Percentiles rank a stretch among this genome's conserved stretches.
These are phyloP conservation scores for Pyropia haitanensis DNA, from an alignment of 23 red algal genomes.

Conservation along the genomic window DNA sequence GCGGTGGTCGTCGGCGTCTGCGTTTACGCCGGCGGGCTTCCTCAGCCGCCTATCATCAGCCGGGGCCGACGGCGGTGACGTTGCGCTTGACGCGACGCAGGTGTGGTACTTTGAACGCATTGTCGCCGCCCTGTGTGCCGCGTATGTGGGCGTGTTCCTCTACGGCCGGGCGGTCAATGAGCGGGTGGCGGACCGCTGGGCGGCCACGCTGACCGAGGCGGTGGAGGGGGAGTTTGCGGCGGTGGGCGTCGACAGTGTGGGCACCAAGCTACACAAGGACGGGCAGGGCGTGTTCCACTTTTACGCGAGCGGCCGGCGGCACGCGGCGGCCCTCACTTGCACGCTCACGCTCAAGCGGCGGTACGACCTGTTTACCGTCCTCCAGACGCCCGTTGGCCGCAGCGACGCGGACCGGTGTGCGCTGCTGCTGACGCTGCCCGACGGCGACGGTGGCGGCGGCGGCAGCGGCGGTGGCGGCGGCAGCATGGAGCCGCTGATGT, in stretches of 20 bases:
- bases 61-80: too few relatives aligned
- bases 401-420: slow-evolving; percentile 23
- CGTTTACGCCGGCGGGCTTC: too few relatives aligned
- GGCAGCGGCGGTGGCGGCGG: too few relatives aligned
- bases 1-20: too few relatives aligned
- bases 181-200: slow-evolving; percentile 14
- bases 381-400: slow-evolving; percentile 4
- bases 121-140: slow-evolving; percentile 22
- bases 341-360: slow-evolving; percentile 31
- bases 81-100: too few relatives aligned
- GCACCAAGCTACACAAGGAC: slow-evolving; percentile 35
- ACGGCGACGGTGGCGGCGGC: slow-evolving; percentile 3
- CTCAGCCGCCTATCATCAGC: too few relatives aligned
- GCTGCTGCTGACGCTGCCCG: slow-evolving; percentile 41
- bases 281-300: slow-evolving; percentile 41
- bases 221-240: slow-evolving; percentile 31
- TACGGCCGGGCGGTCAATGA: slow-evolving; percentile 18
- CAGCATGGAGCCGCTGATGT: slow-evolving; percentile 37
- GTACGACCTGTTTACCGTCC: slow-evolving; percentile 38
- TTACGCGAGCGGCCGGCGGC: slow-evolving; percentile 40
- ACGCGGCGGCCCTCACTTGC: slow-evolving; percentile 35
- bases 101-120: slow-evolving; percentile 29
- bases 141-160: slow-evolving; percentile 20
- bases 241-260: slow-evolving; percentile 9
- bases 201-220: slow-evolving; percentile 3